phyloP scores from a whole-genome alignment of 73 alveolate genomes.

The Stentor coeruleus region DNA sequence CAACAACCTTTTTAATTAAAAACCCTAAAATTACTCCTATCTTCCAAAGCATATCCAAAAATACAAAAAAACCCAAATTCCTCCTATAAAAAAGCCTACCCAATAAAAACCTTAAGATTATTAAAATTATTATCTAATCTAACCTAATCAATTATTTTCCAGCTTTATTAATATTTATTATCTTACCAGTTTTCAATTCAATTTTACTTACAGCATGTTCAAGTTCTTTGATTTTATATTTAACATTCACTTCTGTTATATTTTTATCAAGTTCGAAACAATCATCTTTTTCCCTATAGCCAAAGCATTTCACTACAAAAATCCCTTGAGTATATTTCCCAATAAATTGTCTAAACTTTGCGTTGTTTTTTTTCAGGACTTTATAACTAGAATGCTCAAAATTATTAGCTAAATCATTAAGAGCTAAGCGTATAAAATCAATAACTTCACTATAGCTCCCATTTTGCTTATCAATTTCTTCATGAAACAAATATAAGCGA shows the following conservation, averaged over 20 bases:
- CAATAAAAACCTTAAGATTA: no score
- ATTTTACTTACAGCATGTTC: neutral
- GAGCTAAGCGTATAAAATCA: neutral
- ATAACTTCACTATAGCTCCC: neutral
- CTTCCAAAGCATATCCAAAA: no score
- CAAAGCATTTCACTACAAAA: neutral
- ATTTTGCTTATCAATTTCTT: neutral
- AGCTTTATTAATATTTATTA: no score
- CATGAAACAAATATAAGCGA: neutral
- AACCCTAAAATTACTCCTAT: no score
- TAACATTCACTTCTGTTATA: neutral
- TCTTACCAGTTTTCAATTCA: neutral
- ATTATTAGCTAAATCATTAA: neutral
- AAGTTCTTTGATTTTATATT: neutral
- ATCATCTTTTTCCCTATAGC: neutral
- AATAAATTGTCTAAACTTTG: neutral
- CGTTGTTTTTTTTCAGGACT: neutral
- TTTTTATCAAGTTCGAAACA: neutral
- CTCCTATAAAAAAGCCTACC: no score
- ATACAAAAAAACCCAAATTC: no score
- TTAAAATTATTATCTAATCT: no score
- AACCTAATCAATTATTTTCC: no score
- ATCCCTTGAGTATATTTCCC: conserved; percentile 7
- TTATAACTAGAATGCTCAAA: neutral
- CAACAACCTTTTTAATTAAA: no score